These are phyloP conservation scores for Cicer arietinum DNA, from an alignment of 306 rosid species.

Conservation along the genomic window DNA sequence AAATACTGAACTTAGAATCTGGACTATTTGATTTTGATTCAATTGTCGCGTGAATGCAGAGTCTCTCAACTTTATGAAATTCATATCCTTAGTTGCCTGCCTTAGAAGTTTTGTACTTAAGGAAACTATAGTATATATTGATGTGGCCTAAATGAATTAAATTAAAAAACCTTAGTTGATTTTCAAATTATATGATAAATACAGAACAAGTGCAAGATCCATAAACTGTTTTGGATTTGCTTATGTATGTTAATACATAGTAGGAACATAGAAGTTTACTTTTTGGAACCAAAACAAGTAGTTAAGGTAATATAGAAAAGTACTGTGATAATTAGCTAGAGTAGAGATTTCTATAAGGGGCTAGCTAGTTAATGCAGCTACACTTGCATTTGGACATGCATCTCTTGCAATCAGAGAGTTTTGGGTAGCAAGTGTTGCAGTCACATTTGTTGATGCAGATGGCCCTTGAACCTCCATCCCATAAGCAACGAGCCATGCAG, in stretches of 20 bases:
- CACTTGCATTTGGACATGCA: slow-evolving; percentile 89
- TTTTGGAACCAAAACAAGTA: background rate
- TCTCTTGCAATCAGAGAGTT: slow-evolving; percentile 69
- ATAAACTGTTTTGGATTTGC: slow-evolving; percentile 25
- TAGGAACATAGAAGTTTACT: background rate
- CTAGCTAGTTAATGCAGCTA: slow-evolving; percentile 53
- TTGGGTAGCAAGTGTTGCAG: slow-evolving; percentile 53
- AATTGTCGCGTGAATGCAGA: no score
- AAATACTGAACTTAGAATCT: no score
- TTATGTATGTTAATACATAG: background rate
- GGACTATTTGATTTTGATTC: no score
- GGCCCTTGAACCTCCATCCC: slow-evolving; percentile 65
- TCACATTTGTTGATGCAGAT: slow-evolving; percentile 61
- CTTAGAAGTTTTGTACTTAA: background rate
- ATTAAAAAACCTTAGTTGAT: background rate
- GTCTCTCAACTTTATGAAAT: background rate
- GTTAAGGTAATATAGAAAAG: background rate
- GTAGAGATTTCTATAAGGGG: background rate
- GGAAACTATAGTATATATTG: slow-evolving; percentile 6
- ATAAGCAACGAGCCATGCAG: slow-evolving; percentile 88
- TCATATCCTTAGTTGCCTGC: background rate
- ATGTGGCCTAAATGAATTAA: background rate
- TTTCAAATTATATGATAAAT: slow-evolving; percentile 16
- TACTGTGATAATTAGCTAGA: background rate
- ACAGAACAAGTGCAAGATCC: slow-evolving; percentile 35